Evolutionary conservation across 2,329 filamentous ascomycete genomes (phyloP), one percentile per base, ranked within the genome.

Genomic region (Ceratocystis albifundus): DNA sequence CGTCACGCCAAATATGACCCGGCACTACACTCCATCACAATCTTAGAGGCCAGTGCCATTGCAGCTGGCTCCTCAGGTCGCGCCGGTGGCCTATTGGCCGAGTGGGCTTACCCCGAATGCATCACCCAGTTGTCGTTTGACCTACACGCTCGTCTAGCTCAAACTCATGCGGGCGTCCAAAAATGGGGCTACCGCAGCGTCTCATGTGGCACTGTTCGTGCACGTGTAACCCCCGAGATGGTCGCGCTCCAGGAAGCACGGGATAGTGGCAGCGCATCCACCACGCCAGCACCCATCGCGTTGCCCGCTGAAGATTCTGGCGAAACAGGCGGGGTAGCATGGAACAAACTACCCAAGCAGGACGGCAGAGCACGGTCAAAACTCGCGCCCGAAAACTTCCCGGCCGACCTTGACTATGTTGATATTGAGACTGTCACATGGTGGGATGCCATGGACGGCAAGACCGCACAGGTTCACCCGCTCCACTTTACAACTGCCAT

Each of bases 1-100:
- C 86, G 89, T 69, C 92, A 97, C 74, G 86, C 89, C 32, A 85
- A 83, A 36, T 97, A 89, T 77, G 82, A 94, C 74, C 85, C 86
- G 53, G 76, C 82, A 25, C 82, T 84, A 65, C 89, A 96, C 74
- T 86, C 80, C 65, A 87, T 97, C 71, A 96, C 89, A 0, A 80
- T 99, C 36, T 81, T 97, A 65, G 94, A 99, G 79, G 91, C 94
- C 0, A 86, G 85, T 2, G 82, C 87, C 22, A 87, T 97, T 70
- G 94, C 94, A 5, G 85, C 90, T n/a, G 93, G 89, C 28, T 93
- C 94, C 46, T 96, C 91, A 7, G 94, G 94, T 50, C 97, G 96
- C 77, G 93, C 94, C 0, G 94, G 94, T 17, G 94, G 94, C 0
- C 80, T 99, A 3, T 81, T 99, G 25, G 94, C 87, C 0, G 79